Evolutionary conservation across 1,139 yeast genomes (phyloP).

Genomic region (Kluyveromyces sp.): DNA sequence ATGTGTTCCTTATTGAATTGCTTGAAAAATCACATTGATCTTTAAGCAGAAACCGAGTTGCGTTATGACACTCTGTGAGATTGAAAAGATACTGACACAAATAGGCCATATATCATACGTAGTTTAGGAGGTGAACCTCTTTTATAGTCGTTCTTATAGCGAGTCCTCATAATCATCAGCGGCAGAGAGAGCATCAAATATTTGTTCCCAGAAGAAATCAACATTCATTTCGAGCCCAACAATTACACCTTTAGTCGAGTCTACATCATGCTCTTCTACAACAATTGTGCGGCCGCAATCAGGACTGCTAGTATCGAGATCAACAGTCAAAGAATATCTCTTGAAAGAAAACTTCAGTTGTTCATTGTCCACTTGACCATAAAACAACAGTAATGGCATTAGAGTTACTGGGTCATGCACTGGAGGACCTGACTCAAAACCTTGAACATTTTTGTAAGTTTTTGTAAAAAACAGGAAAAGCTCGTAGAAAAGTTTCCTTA

Average conservation of each 20-base stretch:
- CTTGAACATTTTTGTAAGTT: conserved; percentile 39
- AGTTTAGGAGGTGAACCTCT: background rate
- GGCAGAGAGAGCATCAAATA: conserved; percentile 36
- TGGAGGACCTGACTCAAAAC: conserved; percentile 57
- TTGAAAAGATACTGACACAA: too few species aligned
- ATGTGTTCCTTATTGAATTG: too few species aligned
- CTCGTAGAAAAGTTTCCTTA: conserved; percentile 49
- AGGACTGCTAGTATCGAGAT: conserved; percentile 26
- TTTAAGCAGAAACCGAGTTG: too few species aligned
- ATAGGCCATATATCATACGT: too few species aligned
- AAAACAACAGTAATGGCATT: conserved; percentile 46
- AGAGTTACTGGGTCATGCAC: conserved; percentile 78
- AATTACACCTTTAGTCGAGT: conserved; percentile 35
- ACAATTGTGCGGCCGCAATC: conserved; percentile 23
- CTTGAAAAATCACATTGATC: too few species aligned
- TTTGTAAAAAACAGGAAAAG: conserved; percentile 49
- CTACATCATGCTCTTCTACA: conserved; percentile 20
- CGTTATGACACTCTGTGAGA: too few species aligned
- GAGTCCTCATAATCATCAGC: conserved; percentile 13
- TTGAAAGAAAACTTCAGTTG: conserved; percentile 29
- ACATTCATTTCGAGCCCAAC: conserved; percentile 42
- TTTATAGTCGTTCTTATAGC: background rate
- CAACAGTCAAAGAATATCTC: conserved; percentile 32
- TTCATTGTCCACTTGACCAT: conserved; percentile 23
- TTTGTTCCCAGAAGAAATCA: conserved; percentile 45